Conservation (phyloP, 2,329 filamentous ascomycete species). For the Aspergillus carbonarius region DNA sequence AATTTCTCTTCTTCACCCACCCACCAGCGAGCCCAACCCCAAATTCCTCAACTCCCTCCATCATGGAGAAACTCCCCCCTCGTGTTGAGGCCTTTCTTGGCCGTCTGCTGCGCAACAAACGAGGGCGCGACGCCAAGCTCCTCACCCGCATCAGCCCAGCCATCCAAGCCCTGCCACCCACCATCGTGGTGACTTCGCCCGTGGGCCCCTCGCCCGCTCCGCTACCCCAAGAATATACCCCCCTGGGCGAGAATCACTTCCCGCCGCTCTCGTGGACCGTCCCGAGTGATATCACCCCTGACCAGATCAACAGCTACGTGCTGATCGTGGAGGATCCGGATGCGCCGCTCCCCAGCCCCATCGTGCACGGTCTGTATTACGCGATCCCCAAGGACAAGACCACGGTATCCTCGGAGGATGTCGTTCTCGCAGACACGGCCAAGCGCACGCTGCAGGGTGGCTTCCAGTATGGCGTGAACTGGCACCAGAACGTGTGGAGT, state of each 20-base stretch:
- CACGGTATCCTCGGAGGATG: constrained; percentile 33
- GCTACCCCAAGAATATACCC: not conserved
- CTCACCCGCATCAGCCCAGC: constrained; percentile 37
- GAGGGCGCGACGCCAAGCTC: constrained; percentile 22
- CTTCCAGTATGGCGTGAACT: constrained; percentile 48
- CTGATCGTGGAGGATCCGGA: constrained; percentile 50
- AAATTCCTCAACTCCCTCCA: not conserved
- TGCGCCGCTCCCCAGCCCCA: constrained; percentile 47
- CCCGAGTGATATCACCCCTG: constrained; percentile 31
- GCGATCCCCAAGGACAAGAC: constrained; percentile 38
- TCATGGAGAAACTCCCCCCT: not conserved
- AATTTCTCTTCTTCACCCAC: too few species aligned
- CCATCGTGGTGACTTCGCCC: not conserved
- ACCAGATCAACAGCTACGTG: constrained; percentile 39
- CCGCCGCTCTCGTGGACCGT: constrained; percentile 34
- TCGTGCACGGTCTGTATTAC: constrained; percentile 46
- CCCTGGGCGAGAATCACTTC: not conserved
- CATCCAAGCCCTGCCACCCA: not conserved
- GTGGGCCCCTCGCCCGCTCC: not conserved
- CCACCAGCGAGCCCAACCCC: not conserved
- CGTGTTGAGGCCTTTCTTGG: not conserved
- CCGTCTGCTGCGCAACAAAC: not conserved
- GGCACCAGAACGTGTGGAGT: constrained; percentile 43
- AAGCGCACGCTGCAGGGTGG: constrained; percentile 34
- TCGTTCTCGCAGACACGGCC: constrained; percentile 33